Conservation (phyloP, 2,329 filamentous ascomycete species). For the Myriosclerotinia scirpicola region DNA sequence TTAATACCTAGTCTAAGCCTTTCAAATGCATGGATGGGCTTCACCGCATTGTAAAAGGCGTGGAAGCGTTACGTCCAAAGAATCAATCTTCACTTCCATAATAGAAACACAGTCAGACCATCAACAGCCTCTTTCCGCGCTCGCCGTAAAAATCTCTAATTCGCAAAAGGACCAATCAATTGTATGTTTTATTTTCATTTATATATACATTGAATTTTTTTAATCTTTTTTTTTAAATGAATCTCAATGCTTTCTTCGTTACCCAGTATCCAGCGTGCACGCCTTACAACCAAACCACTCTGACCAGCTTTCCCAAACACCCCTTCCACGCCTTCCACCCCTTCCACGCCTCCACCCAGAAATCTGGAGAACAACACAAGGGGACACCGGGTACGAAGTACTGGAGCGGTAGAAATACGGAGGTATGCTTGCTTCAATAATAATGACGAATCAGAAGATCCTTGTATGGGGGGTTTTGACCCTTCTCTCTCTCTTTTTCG, state of each 20-base stretch:
- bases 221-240: no score
- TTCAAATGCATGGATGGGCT: neutral
- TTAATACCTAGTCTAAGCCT: conserved; percentile 2
- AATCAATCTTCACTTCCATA: neutral
- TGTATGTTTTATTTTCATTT: no score
- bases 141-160: neutral
- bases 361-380: neutral
- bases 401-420: conserved; percentile 6
- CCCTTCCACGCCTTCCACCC: neutral
- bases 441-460: conserved; percentile 1
- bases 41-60: conserved; percentile 7
- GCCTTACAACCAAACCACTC: neutral
- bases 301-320: neutral
- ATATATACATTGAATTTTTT: no score
- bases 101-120: conserved; percentile 9
- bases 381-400: no score
- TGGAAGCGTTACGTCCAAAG: conserved; percentile 6
- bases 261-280: no score
- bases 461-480: neutral
- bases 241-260: no score
- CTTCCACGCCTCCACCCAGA: neutral
- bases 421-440: neutral
- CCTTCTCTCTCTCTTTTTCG: neutral
- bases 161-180: no score
- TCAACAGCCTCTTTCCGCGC: neutral